Percentiles rank a stretch among this genome's conserved stretches.
phyloP scores from a whole-genome alignment of 1,284 basidiomycete genomes.

The Sporisorium iseilematis-ciliati region DNA sequence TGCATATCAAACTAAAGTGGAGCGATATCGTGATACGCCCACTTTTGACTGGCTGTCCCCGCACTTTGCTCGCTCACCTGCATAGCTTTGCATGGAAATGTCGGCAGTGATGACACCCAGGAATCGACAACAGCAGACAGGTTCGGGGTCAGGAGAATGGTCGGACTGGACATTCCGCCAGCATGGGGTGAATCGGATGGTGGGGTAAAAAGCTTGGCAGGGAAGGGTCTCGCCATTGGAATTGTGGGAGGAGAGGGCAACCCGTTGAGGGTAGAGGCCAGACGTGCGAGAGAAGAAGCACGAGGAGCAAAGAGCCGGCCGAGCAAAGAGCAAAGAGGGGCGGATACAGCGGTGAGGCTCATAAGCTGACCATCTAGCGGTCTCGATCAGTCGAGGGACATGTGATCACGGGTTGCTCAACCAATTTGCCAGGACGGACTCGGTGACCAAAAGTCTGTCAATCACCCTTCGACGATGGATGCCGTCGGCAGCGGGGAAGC shows the following conservation, averaged over 20 bases:
- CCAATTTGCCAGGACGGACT: too few relatives aligned
- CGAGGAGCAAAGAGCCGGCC: constrained; percentile 1
- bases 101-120: constrained; percentile 2
- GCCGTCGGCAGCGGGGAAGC: background rate
- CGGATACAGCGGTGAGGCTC: constrained; percentile 22
- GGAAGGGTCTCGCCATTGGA: constrained; percentile 6
- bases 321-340: background rate
- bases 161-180: background rate
- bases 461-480: background rate
- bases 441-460: background rate
- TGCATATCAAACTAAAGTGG: background rate
- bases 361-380: background rate
- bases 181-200: background rate
- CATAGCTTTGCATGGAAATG: background rate
- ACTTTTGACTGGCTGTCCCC: background rate
- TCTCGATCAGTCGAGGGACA: background rate
- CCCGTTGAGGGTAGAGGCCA: constrained; percentile 5
- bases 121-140: background rate
- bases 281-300: constrained; percentile 8
- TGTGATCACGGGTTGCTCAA: background rate
- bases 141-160: background rate
- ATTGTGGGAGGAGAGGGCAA: background rate
- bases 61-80: background rate
- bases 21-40: background rate
- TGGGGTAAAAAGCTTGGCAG: constrained; percentile 15